These are phyloP conservation scores for Jacaranda mimosifolia DNA, from an alignment of 257 asterid species.

Conservation along the genomic window DNA sequence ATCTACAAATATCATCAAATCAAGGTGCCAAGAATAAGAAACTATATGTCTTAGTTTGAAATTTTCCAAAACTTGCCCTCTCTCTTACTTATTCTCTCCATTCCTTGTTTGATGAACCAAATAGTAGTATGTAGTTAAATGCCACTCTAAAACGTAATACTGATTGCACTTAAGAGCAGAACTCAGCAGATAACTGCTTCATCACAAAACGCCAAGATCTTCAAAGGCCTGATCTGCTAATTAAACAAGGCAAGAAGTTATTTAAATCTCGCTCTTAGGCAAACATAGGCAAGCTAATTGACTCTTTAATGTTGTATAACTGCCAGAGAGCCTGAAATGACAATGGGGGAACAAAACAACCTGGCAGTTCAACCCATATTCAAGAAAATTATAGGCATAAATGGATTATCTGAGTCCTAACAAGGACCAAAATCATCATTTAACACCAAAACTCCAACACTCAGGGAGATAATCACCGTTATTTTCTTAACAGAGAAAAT, in stretches of 20 bases:
- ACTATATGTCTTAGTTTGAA: slow-evolving; percentile 20
- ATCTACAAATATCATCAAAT: slow-evolving; percentile 39
- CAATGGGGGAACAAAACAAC: slow-evolving; percentile 11
- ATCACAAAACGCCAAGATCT: slow-evolving; percentile 3
- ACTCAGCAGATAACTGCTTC: slow-evolving; percentile 1
- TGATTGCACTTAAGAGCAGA: slow-evolving; percentile 12
- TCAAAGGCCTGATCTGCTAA: not conserved
- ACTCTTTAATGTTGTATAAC: not conserved
- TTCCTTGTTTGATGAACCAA: slow-evolving; percentile 14
- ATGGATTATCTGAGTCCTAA: slow-evolving; percentile 2
- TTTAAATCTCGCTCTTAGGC: slow-evolving; percentile 4
- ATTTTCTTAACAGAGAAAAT: slow-evolving; percentile 16
- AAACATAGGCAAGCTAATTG: slow-evolving; percentile 15
- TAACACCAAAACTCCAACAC: not conserved
- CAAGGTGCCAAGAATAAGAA: slow-evolving; percentile 25
- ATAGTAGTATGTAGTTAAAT: not conserved
- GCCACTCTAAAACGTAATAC: slow-evolving; percentile 14
- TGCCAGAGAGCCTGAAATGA: not conserved
- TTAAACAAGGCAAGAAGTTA: slow-evolving; percentile 2
- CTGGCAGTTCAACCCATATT: slow-evolving; percentile 21
- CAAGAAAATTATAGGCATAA: slow-evolving; percentile 14
- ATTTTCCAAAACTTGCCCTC: slow-evolving; percentile 24
- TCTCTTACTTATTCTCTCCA: slow-evolving; percentile 34
- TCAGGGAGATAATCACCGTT: not conserved
- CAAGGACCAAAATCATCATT: not conserved